Base-by-base conservation (phyloP, 1,284 basidiomycete genomes). In the Ganoderma sp. region DNA sequence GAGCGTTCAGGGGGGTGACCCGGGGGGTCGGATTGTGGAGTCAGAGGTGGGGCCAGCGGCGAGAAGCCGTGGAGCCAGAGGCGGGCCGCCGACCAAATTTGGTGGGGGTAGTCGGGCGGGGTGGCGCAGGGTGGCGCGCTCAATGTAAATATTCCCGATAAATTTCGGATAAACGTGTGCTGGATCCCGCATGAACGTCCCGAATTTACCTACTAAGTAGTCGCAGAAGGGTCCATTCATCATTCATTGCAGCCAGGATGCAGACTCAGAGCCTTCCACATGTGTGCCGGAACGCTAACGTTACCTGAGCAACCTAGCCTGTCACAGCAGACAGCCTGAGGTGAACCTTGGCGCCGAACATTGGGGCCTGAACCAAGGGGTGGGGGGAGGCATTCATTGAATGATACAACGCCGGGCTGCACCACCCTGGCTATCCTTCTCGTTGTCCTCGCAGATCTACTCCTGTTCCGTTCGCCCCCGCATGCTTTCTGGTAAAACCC, bases 111-210 rank as follows among this genome's bases (percentile, higher is more conserved):
- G 28, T 32, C 28, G 28, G 28, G n/a, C n/a, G n/a, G n/a, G n/a
- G n/a, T n/a, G n/a, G n/a, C 4, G 2, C 2, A 32, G 28, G 28
- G 28, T 32, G 28, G 28, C 28, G 28, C 28, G 28, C 28, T 32
- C 28, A 32, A 32, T 32, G 28, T 32, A 4, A 32, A 32, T 32
- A 4, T 32, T 32, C 28, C 28, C 28, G 28, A 32, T 4, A 32
- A 32, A 2, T 12, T 56, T 72, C 69, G 71, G 71, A 69, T 39
- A 72, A 72, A 72, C 64, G 65, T 57, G 25, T 9, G 25, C 56
- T 37, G 56, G 56, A 57, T 57, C 28, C 56, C 56, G 34, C 56
- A 58, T 39, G 32, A 57, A 41, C 5, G 37, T 58, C n/a, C n/a
- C 37, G n/a, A 39, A 22, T 25, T 22, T 25, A 5, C 48, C n/a